Evolutionary conservation across 2,329 filamentous ascomycete genomes (phyloP).

Genomic region (Beauveria scarabaeidicola): DNA sequence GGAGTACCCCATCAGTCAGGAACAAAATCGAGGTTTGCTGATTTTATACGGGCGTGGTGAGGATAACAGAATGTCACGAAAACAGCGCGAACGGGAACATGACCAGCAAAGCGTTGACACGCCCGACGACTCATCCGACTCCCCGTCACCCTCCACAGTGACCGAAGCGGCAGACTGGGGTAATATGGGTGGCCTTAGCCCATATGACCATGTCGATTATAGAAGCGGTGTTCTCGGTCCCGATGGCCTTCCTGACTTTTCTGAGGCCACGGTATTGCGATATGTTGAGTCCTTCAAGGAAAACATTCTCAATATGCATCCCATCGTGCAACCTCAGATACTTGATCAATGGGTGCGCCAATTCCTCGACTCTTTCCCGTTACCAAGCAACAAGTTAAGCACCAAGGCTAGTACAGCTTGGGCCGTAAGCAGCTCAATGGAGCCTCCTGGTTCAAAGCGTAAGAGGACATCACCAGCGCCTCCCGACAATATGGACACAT

Average conservation of each 20-base stretch:
- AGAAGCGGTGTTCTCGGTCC: conserved; percentile 28
- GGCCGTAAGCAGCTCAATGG: conserved; percentile 22
- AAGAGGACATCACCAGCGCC: conserved; percentile 42
- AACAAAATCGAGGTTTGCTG: conserved; percentile 65
- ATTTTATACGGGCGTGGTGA: conserved; percentile 74
- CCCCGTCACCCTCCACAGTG: conserved; percentile 44
- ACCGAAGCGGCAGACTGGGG: conserved; percentile 52
- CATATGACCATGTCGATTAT: conserved; percentile 33
- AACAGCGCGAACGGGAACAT: conserved; percentile 29
- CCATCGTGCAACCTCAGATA: conserved; percentile 46
- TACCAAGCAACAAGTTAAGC: conserved; percentile 18
- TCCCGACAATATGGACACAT: conserved; percentile 24
- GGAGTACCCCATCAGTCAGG: conserved; percentile 68
- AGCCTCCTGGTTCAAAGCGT: conserved; percentile 37
- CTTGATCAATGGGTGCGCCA: conserved; percentile 44
- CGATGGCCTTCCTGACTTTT: conserved; percentile 48
- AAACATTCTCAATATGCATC: conserved; percentile 58
- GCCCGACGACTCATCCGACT: conserved; percentile 42
- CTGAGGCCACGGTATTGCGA: conserved; percentile 37
- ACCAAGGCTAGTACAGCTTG: conserved; percentile 26
- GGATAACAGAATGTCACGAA: conserved; percentile 52
- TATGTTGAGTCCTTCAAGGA: conserved; percentile 51
- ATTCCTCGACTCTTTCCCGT: conserved; percentile 42
- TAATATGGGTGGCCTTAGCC: conserved; percentile 43
- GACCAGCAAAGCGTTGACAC: conserved; percentile 33